These are phyloP conservation scores for Fabrea salina DNA, from an alignment of 169 alveolate genomes.

Conservation along the genomic window DNA sequence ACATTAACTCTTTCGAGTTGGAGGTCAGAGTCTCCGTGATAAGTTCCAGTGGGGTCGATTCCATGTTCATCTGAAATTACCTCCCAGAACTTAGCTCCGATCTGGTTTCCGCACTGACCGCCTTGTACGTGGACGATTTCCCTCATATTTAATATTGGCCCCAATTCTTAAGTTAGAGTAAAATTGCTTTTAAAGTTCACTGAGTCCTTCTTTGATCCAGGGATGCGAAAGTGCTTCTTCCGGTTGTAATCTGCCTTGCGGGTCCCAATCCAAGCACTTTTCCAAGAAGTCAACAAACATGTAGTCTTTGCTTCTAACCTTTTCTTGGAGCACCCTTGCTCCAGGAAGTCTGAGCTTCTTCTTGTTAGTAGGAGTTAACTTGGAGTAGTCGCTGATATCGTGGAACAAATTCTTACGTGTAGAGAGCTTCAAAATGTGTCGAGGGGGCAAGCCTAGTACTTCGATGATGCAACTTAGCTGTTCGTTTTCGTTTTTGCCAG, in stretches of 20 bases:
- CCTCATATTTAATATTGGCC: conserved; percentile 93
- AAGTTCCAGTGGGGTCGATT: conserved; percentile 91
- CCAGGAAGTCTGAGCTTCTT: conserved; percentile 58
- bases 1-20: conserved; percentile 84
- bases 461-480: conserved; percentile 69
- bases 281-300: conserved; percentile 60
- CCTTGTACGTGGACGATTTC: conserved; percentile 98
- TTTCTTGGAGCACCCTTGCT: conserved; percentile 37
- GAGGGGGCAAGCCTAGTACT: conserved; percentile 70
- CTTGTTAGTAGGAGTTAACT: conserved; percentile 35
- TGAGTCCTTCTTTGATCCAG: conserved; percentile 53
- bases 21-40: conserved; percentile 86
- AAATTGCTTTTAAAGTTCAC: conserved; percentile 8
- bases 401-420: conserved; percentile 64
- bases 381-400: conserved; percentile 60
- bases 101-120: conserved; percentile 99
- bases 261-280: conserved; percentile 75
- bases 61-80: conserved; percentile 99
- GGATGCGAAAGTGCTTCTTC: conserved; percentile 63
- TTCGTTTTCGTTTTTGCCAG: conserved; percentile 70
- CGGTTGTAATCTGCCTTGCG: conserved; percentile 64
- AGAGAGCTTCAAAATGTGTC: conserved; percentile 40
- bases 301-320: conserved; percentile 43
- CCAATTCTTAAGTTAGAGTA: too few species aligned
- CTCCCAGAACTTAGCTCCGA: conserved; percentile 99